Evolutionary conservation across 2,329 filamentous ascomycete species (phyloP).

Genomic region (Penicillium occitanis): DNA sequence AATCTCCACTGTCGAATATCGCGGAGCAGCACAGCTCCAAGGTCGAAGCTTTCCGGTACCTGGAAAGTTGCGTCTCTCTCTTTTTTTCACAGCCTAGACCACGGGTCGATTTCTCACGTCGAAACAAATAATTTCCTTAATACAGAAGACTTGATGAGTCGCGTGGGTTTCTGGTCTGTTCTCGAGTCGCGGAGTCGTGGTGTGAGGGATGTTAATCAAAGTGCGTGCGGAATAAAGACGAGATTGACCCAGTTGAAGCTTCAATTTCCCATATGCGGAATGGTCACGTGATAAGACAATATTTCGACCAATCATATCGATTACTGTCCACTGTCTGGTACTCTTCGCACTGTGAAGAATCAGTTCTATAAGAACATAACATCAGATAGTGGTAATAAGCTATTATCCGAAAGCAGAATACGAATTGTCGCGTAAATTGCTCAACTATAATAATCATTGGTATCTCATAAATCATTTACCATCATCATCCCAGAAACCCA

Average conservation of each 20-base stretch:
- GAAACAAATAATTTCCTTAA: not conserved
- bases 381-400: not conserved
- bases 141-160: no score
- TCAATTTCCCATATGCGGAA: not conserved
- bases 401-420: not conserved
- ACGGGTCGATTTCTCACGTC: not conserved
- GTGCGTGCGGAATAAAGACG: not conserved
- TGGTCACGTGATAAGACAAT: not conserved
- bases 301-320: conserved; percentile 11
- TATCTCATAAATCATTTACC: conserved; percentile 18
- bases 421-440: not conserved
- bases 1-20: not conserved
- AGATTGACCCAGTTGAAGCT: not conserved
- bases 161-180: not conserved
- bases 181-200: not conserved
- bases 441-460: conserved; percentile 16
- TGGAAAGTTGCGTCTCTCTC: not conserved
- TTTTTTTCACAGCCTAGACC: not conserved
- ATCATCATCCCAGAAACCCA: not conserved
- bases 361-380: not conserved
- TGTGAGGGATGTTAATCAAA: not conserved
- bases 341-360: not conserved
- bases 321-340: not conserved
- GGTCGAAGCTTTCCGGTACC: not conserved
- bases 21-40: conserved; percentile 4